Evolutionary conservation across 257 asterid species (phyloP).

Genomic region (Capsicum rhomboideum): DNA sequence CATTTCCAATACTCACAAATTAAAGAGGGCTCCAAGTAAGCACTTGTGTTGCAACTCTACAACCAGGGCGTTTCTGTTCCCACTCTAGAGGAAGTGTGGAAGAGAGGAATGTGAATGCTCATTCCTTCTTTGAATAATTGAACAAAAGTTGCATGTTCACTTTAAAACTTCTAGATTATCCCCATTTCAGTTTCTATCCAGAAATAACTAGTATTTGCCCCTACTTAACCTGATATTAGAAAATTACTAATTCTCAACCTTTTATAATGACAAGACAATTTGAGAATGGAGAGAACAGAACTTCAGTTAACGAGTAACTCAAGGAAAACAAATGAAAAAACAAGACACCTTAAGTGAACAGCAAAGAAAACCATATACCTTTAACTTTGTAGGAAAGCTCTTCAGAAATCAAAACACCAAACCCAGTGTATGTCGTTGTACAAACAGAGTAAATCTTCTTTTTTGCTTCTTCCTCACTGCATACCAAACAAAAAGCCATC

Average conservation of each 20-base stretch:
- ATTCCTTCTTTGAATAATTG: neutral
- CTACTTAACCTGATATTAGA: neutral
- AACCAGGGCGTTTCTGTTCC: neutral
- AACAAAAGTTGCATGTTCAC: neutral
- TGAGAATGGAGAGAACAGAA: neutral
- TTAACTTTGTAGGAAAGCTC: slow-evolving; percentile 83
- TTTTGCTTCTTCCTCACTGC: slow-evolving; percentile 97
- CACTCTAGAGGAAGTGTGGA: neutral
- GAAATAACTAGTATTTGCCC: neutral
- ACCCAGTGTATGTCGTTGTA: slow-evolving; percentile 75
- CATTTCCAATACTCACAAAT: neutral
- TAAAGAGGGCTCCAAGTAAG: neutral
- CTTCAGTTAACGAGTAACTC: neutral
- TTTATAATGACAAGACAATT: neutral
- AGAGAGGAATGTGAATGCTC: neutral
- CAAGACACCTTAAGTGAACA: neutral
- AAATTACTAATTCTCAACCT: neutral
- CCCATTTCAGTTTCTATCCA: neutral
- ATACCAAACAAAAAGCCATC: slow-evolving; percentile 13
- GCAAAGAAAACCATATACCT: slow-evolving; percentile 34
- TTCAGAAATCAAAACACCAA: slow-evolving; percentile 80
- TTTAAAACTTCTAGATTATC: neutral
- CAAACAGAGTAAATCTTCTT: slow-evolving; percentile 88
- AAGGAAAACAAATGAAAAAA: neutral
- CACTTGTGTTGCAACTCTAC: neutral